Percentiles rank a stretch among this genome's conserved stretches.
phyloP scores from a whole-genome alignment of 331 rosid genomes.

The Rhamnella rubrinervis region DNA sequence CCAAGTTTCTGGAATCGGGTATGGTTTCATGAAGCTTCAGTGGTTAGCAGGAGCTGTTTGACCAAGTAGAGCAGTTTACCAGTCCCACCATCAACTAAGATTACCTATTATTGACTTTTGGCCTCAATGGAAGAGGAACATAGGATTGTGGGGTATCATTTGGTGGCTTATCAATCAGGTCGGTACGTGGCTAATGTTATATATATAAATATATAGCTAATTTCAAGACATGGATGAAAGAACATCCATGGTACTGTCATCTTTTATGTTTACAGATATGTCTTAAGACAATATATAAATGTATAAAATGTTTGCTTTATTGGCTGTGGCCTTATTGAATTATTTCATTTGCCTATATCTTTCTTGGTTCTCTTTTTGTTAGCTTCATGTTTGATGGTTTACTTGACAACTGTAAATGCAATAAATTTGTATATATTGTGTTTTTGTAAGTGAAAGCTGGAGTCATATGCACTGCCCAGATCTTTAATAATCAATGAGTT shows the following conservation, averaged over 20 bases:
- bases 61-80: conserved; percentile 49
- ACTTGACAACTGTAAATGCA: conserved; percentile 46
- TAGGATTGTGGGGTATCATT: conserved; percentile 33
- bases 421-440: neutral
- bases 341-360: neutral
- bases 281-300: neutral
- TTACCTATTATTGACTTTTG: conserved; percentile 41
- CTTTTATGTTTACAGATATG: conserved; percentile 44
- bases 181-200: conserved; percentile 46
- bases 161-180: conserved; percentile 48
- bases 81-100: conserved; percentile 40
- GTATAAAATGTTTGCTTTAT: conserved; percentile 33
- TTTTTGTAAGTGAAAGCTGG: conserved; percentile 20
- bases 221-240: conserved; percentile 56
- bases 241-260: conserved; percentile 51
- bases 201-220: conserved; percentile 44
- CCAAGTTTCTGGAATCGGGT: conserved; percentile 28
- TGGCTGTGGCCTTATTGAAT: conserved; percentile 20
- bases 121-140: conserved; percentile 47
- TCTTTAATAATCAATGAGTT: no score
- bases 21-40: conserved; percentile 33
- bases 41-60: conserved; percentile 36
- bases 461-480: neutral
- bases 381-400: conserved; percentile 16
- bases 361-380: conserved; percentile 20